A percentile compares a stretch with the other conserved stretches of the same genome.
Conservation (phyloP, 345 rosid species). For the Pugionium dolabratum region DNA sequence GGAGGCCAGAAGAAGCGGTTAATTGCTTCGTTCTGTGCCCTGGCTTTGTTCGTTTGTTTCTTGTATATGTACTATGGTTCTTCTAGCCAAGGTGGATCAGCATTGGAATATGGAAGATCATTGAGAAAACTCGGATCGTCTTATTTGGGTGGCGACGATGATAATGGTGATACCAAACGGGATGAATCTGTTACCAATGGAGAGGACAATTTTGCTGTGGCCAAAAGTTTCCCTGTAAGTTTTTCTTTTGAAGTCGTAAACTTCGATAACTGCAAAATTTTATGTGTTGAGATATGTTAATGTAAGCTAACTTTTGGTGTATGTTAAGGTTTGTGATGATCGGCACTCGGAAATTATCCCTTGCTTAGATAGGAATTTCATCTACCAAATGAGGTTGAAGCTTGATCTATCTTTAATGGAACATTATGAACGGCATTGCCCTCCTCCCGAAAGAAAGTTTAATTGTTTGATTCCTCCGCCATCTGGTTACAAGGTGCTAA, state of each 20-base stretch:
- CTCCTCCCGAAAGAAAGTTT: slow-evolving; percentile 85
- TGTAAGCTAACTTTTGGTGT: slow-evolving; percentile 23
- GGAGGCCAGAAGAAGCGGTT: slow-evolving; percentile 85
- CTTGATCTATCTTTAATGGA: slow-evolving; percentile 93
- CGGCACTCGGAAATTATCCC: slow-evolving; percentile 94
- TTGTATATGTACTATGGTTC: slow-evolving; percentile 72
- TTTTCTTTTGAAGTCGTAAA: slow-evolving; percentile 16
- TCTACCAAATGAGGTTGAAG: slow-evolving; percentile 95
- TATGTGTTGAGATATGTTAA: not conserved
- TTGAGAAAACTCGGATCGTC: slow-evolving; percentile 66
- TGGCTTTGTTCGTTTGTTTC: slow-evolving; percentile 64
- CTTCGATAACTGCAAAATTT: not conserved
- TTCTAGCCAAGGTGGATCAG: slow-evolving; percentile 57
- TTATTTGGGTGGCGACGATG: slow-evolving; percentile 80
- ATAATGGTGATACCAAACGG: slow-evolving; percentile 53
- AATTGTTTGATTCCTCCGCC: slow-evolving; percentile 99
- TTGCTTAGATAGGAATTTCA: slow-evolving; percentile 84
- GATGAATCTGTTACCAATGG: slow-evolving; percentile 54
- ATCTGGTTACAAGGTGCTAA: slow-evolving; percentile 76
- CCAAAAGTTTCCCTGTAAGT: slow-evolving; percentile 88
- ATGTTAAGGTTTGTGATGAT: slow-evolving; percentile 87
- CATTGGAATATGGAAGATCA: slow-evolving; percentile 72
- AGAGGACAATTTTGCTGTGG: slow-evolving; percentile 45
- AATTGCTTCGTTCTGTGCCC: slow-evolving; percentile 52
- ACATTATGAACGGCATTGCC: slow-evolving; percentile 98